Conservation (phyloP, 768 basidiomycete species). For the Suillus alpinus region DNA sequence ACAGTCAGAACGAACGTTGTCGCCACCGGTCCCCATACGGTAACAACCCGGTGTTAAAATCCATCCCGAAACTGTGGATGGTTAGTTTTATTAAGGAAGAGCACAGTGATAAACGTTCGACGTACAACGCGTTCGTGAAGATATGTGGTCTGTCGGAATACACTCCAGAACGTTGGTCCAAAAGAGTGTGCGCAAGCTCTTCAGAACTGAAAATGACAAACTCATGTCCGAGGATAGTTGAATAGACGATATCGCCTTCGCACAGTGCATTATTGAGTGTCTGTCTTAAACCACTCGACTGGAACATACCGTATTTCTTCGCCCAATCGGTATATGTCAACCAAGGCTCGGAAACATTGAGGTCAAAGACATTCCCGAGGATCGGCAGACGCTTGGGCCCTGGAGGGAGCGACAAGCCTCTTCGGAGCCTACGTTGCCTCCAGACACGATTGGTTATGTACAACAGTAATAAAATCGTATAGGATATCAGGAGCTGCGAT, state of each 20-base stretch:
- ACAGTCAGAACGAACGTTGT: conserved; percentile 15
- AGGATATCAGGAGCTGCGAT: neutral
- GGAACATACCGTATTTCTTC: conserved; percentile 26
- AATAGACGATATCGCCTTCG: conserved; percentile 24
- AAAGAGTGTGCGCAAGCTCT: conserved; percentile 20
- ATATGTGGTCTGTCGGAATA: conserved; percentile 28
- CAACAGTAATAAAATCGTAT: neutral
- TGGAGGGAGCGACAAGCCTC: conserved; percentile 38
- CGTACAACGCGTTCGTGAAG: conserved; percentile 19
- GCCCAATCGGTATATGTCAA: conserved; percentile 33
- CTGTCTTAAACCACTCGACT: neutral
- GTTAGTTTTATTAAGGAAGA: neutral
- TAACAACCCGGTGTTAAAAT: conserved; percentile 28
- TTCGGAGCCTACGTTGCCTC: conserved; percentile 12
- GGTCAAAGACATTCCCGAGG: conserved; percentile 20
- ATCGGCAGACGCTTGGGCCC: conserved; percentile 49
- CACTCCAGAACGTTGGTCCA: conserved; percentile 23
- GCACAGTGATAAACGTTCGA: neutral
- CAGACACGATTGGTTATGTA: conserved; percentile 5
- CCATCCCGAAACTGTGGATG: conserved; percentile 25
- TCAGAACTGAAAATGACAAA: conserved; percentile 25
- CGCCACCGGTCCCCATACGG: conserved; percentile 30
- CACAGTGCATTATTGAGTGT: neutral
- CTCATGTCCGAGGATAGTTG: conserved; percentile 24
- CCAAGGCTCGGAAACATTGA: conserved; percentile 28